Percentiles rank a stretch among this genome's conserved stretches.
These are phyloP conservation scores for Fusarium domesticum DNA, from an alignment of 2,329 filamentous ascomycete species.

Conservation along the genomic window DNA sequence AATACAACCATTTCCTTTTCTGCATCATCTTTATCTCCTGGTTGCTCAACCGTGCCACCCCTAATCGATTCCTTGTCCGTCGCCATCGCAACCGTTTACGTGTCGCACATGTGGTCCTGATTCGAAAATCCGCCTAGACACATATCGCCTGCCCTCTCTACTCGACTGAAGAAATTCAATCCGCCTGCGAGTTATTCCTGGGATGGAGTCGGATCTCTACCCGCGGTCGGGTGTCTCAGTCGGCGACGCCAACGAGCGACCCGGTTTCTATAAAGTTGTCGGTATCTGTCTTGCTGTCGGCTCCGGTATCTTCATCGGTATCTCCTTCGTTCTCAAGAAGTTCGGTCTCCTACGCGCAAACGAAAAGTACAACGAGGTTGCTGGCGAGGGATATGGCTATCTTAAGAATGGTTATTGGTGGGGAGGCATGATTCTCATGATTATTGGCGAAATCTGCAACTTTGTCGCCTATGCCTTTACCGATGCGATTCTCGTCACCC, in stretches of 20 bases:
- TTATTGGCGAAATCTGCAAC: conserved; percentile 93
- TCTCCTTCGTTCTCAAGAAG: conserved; percentile 96
- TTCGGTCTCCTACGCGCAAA: conserved; percentile 87
- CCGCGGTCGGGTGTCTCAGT: conserved; percentile 18
- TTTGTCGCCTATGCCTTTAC: conserved; percentile 97
- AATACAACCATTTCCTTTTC: background rate
- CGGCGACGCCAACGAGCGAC: conserved; percentile 34
- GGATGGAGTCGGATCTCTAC: conserved; percentile 27
- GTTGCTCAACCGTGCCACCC: conserved; percentile 6
- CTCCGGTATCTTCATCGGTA: conserved; percentile 89
- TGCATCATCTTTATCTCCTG: background rate
- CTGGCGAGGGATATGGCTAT: conserved; percentile 95
- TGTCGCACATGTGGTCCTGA: conserved; percentile 28
- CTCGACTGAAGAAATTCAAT: conserved; percentile 3
- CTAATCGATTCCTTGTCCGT: conserved; percentile 15
- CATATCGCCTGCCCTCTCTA: conserved; percentile 1
- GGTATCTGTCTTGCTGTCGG: conserved; percentile 82
- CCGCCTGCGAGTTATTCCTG: background rate
- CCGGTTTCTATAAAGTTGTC: conserved; percentile 71
- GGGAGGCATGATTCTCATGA: conserved; percentile 95
- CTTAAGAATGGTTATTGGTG: conserved; percentile 96
- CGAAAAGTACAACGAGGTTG: conserved; percentile 92
- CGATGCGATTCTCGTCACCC: conserved; percentile 92
- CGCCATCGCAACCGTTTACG: conserved; percentile 22
- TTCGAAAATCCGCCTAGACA: conserved; percentile 12